Conservation (phyloP, 2,329 filamentous ascomycete species). For the Fusarium dimerum region DNA sequence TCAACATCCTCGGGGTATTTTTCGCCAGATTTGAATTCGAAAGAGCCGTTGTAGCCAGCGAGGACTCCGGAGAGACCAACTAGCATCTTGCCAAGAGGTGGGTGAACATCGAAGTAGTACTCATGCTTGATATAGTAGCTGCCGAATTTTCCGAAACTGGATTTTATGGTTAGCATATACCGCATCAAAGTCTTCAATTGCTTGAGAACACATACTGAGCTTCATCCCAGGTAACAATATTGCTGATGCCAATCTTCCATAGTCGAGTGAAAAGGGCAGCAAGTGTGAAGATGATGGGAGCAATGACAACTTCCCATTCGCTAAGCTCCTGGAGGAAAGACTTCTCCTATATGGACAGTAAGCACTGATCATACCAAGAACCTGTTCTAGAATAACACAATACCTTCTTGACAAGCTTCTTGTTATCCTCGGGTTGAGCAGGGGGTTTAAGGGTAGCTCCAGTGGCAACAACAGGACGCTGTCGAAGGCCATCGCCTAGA, state of each 20-base stretch:
- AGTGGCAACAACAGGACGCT: constrained; percentile 48
- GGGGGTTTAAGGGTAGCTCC: constrained; percentile 38
- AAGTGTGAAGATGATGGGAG: constrained; percentile 61
- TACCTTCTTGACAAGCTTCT: constrained; percentile 60
- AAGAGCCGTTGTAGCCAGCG: constrained; percentile 97
- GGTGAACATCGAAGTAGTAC: constrained; percentile 93
- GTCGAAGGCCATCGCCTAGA: constrained; percentile 55
- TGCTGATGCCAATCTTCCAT: constrained; percentile 68
- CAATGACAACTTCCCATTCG: constrained; percentile 64
- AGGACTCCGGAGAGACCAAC: constrained; percentile 95
- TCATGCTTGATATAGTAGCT: constrained; percentile 99
- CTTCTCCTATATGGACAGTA: constrained; percentile 44
- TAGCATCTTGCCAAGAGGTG: constrained; percentile 96
- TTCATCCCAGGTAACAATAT: constrained; percentile 69
- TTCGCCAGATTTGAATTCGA: constrained; percentile 99
- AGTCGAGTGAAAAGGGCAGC: constrained; percentile 67
- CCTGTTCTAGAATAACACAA: not conserved
- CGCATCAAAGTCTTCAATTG: not conserved
- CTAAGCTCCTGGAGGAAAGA: constrained; percentile 63
- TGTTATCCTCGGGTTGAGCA: constrained; percentile 58
- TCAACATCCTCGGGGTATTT: constrained; percentile 91
- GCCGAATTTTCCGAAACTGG: constrained; percentile 92
- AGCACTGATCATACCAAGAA: constrained; percentile 14
- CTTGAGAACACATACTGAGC: constrained; percentile 54
- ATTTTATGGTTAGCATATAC: constrained; percentile 22